These are phyloP conservation scores for Mortierella polycephala DNA, from an alignment of 371 early-diverging fungal genomes.

Conservation along the genomic window DNA sequence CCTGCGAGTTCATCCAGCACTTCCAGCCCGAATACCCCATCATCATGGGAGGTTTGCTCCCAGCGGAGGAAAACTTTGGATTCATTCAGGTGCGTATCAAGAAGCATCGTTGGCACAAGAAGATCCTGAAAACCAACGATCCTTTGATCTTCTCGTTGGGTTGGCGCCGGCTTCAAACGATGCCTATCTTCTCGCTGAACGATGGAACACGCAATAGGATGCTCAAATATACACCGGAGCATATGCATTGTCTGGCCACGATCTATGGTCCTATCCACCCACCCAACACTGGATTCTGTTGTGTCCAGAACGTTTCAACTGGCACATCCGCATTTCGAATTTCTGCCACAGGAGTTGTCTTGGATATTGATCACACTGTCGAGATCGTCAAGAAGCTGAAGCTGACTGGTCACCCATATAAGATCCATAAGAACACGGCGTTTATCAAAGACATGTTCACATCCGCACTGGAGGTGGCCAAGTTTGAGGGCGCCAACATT, in stretches of 20 bases:
- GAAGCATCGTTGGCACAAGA: slow-evolving; percentile 97
- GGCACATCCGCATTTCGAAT: slow-evolving; percentile 90
- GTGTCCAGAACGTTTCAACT: slow-evolving; percentile 82
- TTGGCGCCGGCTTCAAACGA: slow-evolving; percentile 98
- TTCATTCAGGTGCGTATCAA: slow-evolving; percentile 96
- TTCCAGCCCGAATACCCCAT: slow-evolving; percentile 91
- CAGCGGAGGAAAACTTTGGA: slow-evolving; percentile 91
- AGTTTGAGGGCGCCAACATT: slow-evolving; percentile 97
- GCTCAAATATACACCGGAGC: slow-evolving; percentile 99
- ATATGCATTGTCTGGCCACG: slow-evolving; percentile 97
- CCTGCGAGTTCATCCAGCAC: slow-evolving; percentile 92
- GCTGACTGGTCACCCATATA: slow-evolving; percentile 94
- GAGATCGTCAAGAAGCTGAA: slow-evolving; percentile 99
- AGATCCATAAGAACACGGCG: slow-evolving; percentile 98
- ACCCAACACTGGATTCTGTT: slow-evolving; percentile 97
- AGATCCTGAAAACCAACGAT: slow-evolving; percentile 97
- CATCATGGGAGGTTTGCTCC: slow-evolving; percentile 89
- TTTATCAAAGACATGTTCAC: slow-evolving; percentile 99
- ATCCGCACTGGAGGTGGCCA: slow-evolving; percentile 97
- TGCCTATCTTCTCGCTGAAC: slow-evolving; percentile 95
- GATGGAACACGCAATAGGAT: slow-evolving; percentile 95
- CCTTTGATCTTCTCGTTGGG: slow-evolving; percentile 98
- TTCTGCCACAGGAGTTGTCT: slow-evolving; percentile 92
- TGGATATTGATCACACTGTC: slow-evolving; percentile 90
- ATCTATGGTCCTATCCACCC: slow-evolving; percentile 93